phyloP scores from a whole-genome alignment of 148 eudicot species.

The Gaultheria prostrata region DNA sequence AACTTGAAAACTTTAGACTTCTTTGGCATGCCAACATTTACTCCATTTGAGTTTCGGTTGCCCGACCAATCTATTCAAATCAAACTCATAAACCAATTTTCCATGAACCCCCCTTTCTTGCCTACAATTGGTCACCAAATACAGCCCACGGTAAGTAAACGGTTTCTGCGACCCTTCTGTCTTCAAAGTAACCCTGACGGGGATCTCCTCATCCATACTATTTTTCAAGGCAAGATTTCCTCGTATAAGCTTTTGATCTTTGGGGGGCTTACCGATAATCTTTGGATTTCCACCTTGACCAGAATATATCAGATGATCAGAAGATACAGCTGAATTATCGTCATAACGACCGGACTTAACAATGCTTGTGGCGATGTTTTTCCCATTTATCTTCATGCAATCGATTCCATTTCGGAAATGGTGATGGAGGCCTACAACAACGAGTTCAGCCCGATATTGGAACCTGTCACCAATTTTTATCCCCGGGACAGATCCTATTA shows the following conservation, averaged over 20 bases:
- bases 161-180: slow-evolving; percentile 11
- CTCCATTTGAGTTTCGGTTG: slow-evolving; percentile 26
- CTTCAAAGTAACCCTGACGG: slow-evolving; percentile 47
- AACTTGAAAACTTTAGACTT: background rate
- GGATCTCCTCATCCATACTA: slow-evolving; percentile 36
- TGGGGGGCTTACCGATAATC: slow-evolving; percentile 3
- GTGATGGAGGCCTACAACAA: slow-evolving; percentile 48
- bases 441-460: slow-evolving; percentile 37
- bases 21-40: background rate
- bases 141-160: slow-evolving; percentile 65
- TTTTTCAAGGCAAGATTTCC: slow-evolving; percentile 57
- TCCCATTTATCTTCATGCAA: slow-evolving; percentile 26
- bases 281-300: slow-evolving; percentile 54
- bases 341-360: slow-evolving; percentile 44
- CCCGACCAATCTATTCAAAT: slow-evolving; percentile 28
- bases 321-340: slow-evolving; percentile 19
- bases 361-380: slow-evolving; percentile 41
- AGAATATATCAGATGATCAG: slow-evolving; percentile 28
- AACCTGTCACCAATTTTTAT: slow-evolving; percentile 51
- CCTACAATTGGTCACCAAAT: slow-evolving; percentile 29
- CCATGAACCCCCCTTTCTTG: slow-evolving; percentile 25
- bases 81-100: slow-evolving; percentile 45
- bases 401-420: slow-evolving; percentile 41
- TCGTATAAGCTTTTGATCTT: slow-evolving; percentile 48
- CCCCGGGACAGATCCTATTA: slow-evolving; percentile 40